Conservation (phyloP, 768 basidiomycete species). For the Hygrocybe punicea region DNA sequence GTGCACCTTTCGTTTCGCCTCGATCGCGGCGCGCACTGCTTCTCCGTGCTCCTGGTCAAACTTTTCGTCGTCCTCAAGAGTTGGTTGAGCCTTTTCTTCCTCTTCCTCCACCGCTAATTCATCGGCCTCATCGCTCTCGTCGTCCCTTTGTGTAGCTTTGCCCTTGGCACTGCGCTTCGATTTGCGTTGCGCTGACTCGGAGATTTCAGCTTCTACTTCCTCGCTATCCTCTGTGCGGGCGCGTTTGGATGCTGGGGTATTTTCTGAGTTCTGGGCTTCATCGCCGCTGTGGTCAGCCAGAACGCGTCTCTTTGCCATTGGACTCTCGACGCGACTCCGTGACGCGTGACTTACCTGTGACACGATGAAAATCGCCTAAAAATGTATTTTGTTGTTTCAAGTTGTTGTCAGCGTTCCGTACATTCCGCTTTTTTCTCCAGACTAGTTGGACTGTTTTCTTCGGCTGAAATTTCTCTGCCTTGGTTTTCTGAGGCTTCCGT, state of each 20-base stretch:
- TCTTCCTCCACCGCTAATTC: constrained; percentile 31
- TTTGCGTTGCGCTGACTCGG: constrained; percentile 10
- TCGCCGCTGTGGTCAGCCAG: constrained; percentile 41
- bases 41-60: constrained; percentile 63
- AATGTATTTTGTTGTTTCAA: too few species aligned
- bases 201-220: constrained; percentile 13
- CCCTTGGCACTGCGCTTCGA: constrained; percentile 30
- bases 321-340: background rate
- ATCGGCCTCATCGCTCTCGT: constrained; percentile 29
- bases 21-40: constrained; percentile 52
- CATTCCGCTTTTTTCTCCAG: too few species aligned
- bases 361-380: too few species aligned
- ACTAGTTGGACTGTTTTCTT: too few species aligned
- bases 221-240: constrained; percentile 31
- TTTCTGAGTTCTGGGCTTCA: constrained; percentile 25
- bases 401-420: too few species aligned
- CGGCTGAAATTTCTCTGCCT: background rate
- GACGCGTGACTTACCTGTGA: background rate
- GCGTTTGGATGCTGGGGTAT: constrained; percentile 32
- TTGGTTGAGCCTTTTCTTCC: constrained; percentile 30
- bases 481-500: constrained; percentile 6
- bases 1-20: constrained; percentile 43
- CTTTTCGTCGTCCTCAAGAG: constrained; percentile 55
- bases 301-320: constrained; percentile 58
- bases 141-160: constrained; percentile 33